phyloP scores from a whole-genome alignment of 495 filamentous ascomycete species.

The Pseudevernia furfuracea region DNA sequence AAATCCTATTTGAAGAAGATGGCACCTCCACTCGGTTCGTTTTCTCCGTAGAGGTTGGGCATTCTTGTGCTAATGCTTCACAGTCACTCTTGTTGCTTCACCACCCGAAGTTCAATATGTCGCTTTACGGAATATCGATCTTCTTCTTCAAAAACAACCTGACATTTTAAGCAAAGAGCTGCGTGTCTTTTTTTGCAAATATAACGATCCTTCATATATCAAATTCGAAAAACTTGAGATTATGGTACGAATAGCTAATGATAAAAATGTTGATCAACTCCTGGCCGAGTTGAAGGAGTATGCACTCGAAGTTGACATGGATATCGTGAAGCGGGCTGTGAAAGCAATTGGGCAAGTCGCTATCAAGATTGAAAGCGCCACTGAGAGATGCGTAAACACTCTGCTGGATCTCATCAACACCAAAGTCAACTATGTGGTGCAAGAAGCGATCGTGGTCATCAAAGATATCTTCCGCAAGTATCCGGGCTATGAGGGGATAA shows the following conservation, averaged over 20 bases:
- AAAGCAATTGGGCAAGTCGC: slow-evolving; percentile 94
- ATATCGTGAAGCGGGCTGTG: slow-evolving; percentile 90
- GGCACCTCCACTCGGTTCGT: slow-evolving; percentile 84
- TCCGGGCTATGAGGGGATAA: slow-evolving; percentile 95
- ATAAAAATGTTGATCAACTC: slow-evolving; percentile 92
- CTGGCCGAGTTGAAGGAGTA: slow-evolving; percentile 94
- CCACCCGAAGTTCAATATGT: slow-evolving; percentile 98
- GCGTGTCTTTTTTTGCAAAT: slow-evolving; percentile 99
- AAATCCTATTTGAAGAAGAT: slow-evolving; percentile 92
- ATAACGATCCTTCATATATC: slow-evolving; percentile 96
- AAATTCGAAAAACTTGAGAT: slow-evolving; percentile 98
- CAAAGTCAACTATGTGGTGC: slow-evolving; percentile 98
- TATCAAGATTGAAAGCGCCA: slow-evolving; percentile 93
- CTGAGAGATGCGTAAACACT: slow-evolving; percentile 90
- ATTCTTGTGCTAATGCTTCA: slow-evolving; percentile 16
- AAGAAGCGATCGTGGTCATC: slow-evolving; percentile 96
- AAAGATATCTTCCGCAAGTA: slow-evolving; percentile 98
- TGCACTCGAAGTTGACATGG: slow-evolving; percentile 97
- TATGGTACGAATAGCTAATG: slow-evolving; percentile 98
- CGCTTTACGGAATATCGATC: slow-evolving; percentile 88
- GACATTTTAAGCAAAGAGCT: slow-evolving; percentile 96
- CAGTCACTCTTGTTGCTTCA: slow-evolving; percentile 92
- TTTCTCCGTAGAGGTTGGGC: slow-evolving; percentile 23
- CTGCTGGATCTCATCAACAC: slow-evolving; percentile 89
- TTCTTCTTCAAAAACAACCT: slow-evolving; percentile 88